Percentiles rank a stretch among this genome's conserved stretches.
These are phyloP conservation scores for Geotrichum candidum DNA, from an alignment of 1,139 yeast genomes.

Conservation along the genomic window DNA sequence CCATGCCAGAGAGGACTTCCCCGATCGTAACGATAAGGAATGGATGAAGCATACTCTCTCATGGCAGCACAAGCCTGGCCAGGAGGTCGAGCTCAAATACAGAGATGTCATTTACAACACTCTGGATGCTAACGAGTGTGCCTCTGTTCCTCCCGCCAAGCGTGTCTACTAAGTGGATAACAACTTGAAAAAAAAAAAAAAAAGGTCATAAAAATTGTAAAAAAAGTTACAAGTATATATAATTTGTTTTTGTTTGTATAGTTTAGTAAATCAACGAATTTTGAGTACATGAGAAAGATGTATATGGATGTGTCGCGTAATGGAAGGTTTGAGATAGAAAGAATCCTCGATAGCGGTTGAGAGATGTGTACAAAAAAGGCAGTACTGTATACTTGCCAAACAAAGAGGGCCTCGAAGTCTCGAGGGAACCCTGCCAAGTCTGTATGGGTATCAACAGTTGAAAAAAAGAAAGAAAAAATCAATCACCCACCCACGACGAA, in stretches of 20 bases:
- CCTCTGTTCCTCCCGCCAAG: slow-evolving; percentile 93
- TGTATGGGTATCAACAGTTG: no score
- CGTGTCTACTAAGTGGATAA: slow-evolving; percentile 63
- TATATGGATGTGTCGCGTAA: no score
- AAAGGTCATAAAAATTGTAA: background rate
- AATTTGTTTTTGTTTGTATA: background rate
- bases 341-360: background rate
- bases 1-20: slow-evolving; percentile 97
- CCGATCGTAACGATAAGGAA: slow-evolving; percentile 87
- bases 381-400: no score
- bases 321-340: background rate
- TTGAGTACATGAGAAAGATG: background rate
- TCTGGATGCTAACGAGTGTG: slow-evolving; percentile 86
- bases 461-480: no score
- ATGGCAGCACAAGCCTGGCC: slow-evolving; percentile 76
- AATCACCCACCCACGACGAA: no score
- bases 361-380: no score
- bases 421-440: no score
- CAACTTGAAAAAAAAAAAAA: background rate
- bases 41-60: slow-evolving; percentile 99
- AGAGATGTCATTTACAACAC: slow-evolving; percentile 81
- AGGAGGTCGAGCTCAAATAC: slow-evolving; percentile 68
- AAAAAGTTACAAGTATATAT: background rate
- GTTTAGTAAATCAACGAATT: background rate
- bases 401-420: no score